Evolutionary conservation across 1,284 basidiomycete genomes (phyloP), one percentile per base, ranked within the genome.

Genomic region (Pseudozyma hubeiensis): DNA sequence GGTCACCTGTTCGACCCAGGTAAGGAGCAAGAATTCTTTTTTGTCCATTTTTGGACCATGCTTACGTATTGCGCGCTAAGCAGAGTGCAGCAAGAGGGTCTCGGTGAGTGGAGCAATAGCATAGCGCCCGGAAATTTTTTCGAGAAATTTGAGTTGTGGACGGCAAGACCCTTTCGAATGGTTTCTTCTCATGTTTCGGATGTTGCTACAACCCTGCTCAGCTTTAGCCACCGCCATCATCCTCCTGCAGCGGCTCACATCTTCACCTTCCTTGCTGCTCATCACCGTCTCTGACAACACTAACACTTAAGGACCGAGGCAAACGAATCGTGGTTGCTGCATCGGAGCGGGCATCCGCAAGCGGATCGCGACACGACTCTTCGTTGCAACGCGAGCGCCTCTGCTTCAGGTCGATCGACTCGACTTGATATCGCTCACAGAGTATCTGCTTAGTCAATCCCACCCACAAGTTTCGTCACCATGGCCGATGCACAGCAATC

Each of bases 401-500:
- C 24, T 24, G 24, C 24, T 24, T 4, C 24, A 24, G 24, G 3
- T 19, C 14, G 16, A 30, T 39, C 31, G 1, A 19, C 35, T 37
- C 30, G 43, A 31, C 31, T 11, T 17, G n/a, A 14, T 16, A n/a
- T n/a, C n/a, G 19, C 24, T 45, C 44, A 4, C 44, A 31, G 6
- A 29, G 14, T 1, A 19, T 46, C 19, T 19, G 7, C 44, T 16
- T 7, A 13, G 29, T 30, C 44, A 14, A 37, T 37, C 44, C 44
- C 31, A 4, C 16, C 30, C 35, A 41, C 33, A 4, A 24, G 40
- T 14, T 11, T 8, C 13, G 10, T 31, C 50, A 73, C 55, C 37
- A 77, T 77, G 77, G 72, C 78, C 30, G 80, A 81, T 61, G 64
- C 79, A 40, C 65, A 75, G 55, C 79, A 81, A 55, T 51, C 69